Evolutionary conservation across 1,139 yeast species (phyloP), one percentile per base, ranked within the genome.

Genomic region (Taphrina sp.): DNA sequence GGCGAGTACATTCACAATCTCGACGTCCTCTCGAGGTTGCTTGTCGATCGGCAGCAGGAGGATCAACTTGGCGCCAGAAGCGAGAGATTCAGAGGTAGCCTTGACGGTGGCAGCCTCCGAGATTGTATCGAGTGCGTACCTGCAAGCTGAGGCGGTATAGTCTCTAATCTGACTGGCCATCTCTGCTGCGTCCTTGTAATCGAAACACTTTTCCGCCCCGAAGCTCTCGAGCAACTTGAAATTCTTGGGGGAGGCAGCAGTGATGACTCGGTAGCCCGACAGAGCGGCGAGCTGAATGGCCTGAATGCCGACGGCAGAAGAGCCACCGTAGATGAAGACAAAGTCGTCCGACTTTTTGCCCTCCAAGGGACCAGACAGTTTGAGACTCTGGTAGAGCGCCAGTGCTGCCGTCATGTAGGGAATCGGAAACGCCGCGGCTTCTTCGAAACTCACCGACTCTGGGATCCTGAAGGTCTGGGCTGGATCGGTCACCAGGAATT

Each of bases 161-260:
- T 61, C 60, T 70, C 74, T 61, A 83, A 77, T 63, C 79, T 74
- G n/a, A 72, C 75, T 53, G 76, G 68, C 52, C 77, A 33, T 38
- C 20, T 83, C 44, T 62, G 79, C 76, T 0, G 68, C 60, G 60
- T 80, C 83, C 53, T 74, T 76, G 68, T 84, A 84, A 67, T 84
- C 87, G 62, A 81, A 75, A 7, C 75, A 70, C 19, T 70, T 69
- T 62, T 80, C 83, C 22, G 87, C 88, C 61, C 90, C 92, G 7
- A 77, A 61, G 0, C 66, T 57, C 62, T 72, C 74, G 61, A 81
- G 67, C 49, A 66, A 66, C 8, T 69, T 74, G 57, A 70, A 71
- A 65, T 80, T 72, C 62, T 74, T 74, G 44, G 71, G 65, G 2
- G 80, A 76, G 10, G 83, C 81, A 17, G 80, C 77, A 23, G 82